Conservation (phyloP, 441 rosid genomes). For the Hypseocharis bilobata region DNA sequence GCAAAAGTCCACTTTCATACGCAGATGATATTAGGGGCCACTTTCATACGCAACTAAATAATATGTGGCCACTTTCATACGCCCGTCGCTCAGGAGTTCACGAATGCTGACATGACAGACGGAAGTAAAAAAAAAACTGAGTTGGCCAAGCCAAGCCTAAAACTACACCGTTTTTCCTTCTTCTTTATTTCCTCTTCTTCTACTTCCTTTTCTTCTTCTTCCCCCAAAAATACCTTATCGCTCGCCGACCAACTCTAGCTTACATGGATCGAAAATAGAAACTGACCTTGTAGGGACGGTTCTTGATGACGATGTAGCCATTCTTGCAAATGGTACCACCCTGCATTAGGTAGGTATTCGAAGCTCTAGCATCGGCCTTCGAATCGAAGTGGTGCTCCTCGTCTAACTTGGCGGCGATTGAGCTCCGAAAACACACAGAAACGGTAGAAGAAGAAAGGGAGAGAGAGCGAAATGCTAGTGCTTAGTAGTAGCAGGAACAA, state of each 20-base stretch:
- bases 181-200: too few species aligned
- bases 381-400: constrained; percentile 95
- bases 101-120: too few species aligned
- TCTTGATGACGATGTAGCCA: constrained; percentile 78
- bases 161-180: too few species aligned
- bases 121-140: too few species aligned
- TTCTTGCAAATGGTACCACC: constrained; percentile 85
- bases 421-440: not conserved
- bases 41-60: too few species aligned
- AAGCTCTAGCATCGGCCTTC: constrained; percentile 80
- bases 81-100: too few species aligned
- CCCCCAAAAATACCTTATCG: not conserved
- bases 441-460: not conserved
- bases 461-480: not conserved
- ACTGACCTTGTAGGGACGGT: constrained; percentile 66
- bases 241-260: not conserved
- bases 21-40: too few species aligned
- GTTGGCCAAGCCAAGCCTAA: too few species aligned
- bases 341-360: constrained; percentile 76
- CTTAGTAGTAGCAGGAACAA: too few species aligned
- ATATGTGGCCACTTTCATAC: too few species aligned
- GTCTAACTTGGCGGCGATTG: constrained; percentile 56
- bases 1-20: too few species aligned
- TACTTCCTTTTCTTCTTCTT: too few species aligned
- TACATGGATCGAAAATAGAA: not conserved